Percentiles rank a stretch among this genome's conserved stretches.
phyloP scores from a whole-genome alignment of 257 asterid species.

The Anisodus acutangulus region DNA sequence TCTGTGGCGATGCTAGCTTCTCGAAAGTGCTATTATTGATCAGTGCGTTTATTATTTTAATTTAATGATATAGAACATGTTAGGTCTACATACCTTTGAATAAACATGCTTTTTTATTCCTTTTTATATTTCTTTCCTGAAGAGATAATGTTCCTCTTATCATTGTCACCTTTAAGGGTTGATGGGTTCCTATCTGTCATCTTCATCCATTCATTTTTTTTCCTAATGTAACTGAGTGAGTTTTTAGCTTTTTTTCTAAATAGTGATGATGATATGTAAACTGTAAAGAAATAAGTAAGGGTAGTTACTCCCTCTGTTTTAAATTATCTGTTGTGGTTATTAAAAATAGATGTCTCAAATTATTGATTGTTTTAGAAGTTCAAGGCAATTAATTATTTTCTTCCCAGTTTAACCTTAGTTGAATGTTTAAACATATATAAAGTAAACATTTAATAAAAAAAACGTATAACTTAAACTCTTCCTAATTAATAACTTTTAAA shows the following conservation, averaged over 20 bases:
- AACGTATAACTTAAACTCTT: too few species aligned
- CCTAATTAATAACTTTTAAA: too few species aligned
- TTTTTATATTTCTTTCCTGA: background rate
- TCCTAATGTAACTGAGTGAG: background rate
- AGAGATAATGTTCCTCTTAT: slow-evolving; percentile 16
- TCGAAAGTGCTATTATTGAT: background rate
- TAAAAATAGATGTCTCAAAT: too few species aligned
- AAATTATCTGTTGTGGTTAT: too few species aligned
- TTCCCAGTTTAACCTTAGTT: too few species aligned
- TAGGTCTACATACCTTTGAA: background rate
- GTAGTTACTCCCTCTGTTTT: background rate
- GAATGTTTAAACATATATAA: too few species aligned
- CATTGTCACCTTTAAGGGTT: slow-evolving; percentile 9
- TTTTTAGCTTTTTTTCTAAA: background rate
- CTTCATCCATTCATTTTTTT: background rate
- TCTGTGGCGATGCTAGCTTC: background rate
- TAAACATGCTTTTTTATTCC: background rate
- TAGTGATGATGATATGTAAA: slow-evolving; percentile 23
- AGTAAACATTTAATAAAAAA: too few species aligned
- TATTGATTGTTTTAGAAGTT: too few species aligned
- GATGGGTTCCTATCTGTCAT: background rate
- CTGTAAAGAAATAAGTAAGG: background rate
- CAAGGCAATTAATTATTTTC: too few species aligned
- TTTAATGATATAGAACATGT: background rate
- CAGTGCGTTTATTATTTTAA: background rate